phyloP scores from a whole-genome alignment of 164 flowering plant genomes.

The Magnolia kwangsiensis region DNA sequence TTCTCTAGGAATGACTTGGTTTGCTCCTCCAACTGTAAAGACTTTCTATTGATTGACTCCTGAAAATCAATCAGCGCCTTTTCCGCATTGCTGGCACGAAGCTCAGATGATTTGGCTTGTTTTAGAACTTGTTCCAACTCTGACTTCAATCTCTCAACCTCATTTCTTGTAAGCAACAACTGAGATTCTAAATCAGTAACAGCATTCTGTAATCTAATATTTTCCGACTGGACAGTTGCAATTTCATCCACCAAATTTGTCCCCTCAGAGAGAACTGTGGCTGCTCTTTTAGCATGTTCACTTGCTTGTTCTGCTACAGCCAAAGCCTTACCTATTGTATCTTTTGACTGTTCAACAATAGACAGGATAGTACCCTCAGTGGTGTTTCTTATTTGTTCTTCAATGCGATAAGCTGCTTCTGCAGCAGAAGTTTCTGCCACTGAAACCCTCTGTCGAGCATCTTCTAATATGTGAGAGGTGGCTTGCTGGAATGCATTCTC shows the following conservation, averaged over 20 bases:
- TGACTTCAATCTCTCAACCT: constrained; percentile 37
- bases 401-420: constrained; percentile 46
- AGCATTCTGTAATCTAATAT: constrained; percentile 32
- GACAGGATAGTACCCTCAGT: constrained; percentile 42
- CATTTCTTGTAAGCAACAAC: constrained; percentile 29
- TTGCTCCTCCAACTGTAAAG: constrained; percentile 41
- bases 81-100: constrained; percentile 37
- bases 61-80: constrained; percentile 45
- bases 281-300: constrained; percentile 35
- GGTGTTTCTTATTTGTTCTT: constrained; percentile 45
- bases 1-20: constrained; percentile 42
- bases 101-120: constrained; percentile 34
- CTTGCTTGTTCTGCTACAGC: constrained; percentile 41
- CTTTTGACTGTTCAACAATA: constrained; percentile 45
- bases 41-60: constrained; percentile 29
- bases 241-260: constrained; percentile 34
- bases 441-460: constrained; percentile 44
- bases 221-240: constrained; percentile 35
- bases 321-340: constrained; percentile 47
- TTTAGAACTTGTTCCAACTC: constrained; percentile 37
- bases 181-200: constrained; percentile 42
- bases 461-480: constrained; percentile 54
- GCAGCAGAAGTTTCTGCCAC: constrained; percentile 62
- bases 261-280: constrained; percentile 27
- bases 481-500: constrained; percentile 53